Evolutionary conservation across 106 monocot species (phyloP), one percentile per base, ranked within the genome.

Genomic region (Apostasia shenzhenica): DNA sequence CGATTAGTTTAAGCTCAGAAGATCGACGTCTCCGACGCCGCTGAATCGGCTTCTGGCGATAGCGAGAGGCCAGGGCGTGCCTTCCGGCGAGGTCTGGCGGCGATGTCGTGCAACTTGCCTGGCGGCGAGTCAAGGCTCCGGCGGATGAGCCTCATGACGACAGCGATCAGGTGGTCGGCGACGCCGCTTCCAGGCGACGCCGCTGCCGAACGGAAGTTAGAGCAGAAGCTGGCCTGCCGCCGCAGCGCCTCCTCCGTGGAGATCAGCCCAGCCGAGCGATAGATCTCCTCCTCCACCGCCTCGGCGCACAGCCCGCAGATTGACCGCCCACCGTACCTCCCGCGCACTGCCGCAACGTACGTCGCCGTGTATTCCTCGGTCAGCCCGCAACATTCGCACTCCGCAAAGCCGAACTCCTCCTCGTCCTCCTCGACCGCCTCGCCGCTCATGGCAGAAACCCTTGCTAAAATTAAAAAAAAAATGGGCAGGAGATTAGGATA

Each of bases 291-390:
- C 44, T 77, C 62, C 11, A 85, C 76, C 45, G 81, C 84, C 41
- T 73, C 84, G 8, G 77, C 72, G 61, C 84, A 85, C 2, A 85
- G 81, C 5, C 84, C 84, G 66, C 84, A 85, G 51, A 85, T 63
- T 81, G 81, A 85, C 3, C 70, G 46, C 45, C 84, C 80, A 6
- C 66, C 66, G 66, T 74, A 70, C 67, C 77, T 49, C 54, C 42
- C 70, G 39, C 84, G 55, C 37, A 85, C 77, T 13, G 39, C 14
- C 45, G 49, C 70, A 39, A 71, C 61, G 71, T 85, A 85, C 51
- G 62, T 57, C 47, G 70, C 56, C 67, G 84, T 85, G 70, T 77
- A 85, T 57, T 85, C 84, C 73, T 85, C 84, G 48, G 61, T 65
- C 67, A 85, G 56, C 38, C 84, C 73, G 66, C 84, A 85, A 70